Evolutionary conservation across 805 yeast genomes (phyloP).

Genomic region (Hemisphaericaspora nanyangensis): DNA sequence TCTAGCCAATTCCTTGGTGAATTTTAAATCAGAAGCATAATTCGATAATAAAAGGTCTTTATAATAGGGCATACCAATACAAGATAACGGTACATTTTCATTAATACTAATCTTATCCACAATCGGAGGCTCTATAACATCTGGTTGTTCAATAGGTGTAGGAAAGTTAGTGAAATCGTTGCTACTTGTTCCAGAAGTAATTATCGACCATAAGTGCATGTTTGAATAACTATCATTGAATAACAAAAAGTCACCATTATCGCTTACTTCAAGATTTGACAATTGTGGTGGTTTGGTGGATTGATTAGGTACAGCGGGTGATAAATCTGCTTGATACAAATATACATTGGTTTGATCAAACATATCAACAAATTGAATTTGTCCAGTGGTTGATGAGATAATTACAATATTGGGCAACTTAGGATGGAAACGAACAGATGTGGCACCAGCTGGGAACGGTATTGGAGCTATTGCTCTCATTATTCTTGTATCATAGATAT

Average conservation of each 20-base stretch:
- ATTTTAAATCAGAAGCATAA: slow-evolving; percentile 66
- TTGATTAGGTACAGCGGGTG: slow-evolving; percentile 8
- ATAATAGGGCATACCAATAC: slow-evolving; percentile 85
- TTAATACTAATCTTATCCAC: slow-evolving; percentile 24
- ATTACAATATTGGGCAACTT: slow-evolving; percentile 73
- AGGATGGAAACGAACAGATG: slow-evolving; percentile 81
- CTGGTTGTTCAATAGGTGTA: slow-evolving; percentile 51
- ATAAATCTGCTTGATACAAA: slow-evolving; percentile 63
- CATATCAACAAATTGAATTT: slow-evolving; percentile 80
- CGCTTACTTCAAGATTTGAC: slow-evolving; percentile 50
- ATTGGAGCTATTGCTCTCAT: slow-evolving; percentile 73
- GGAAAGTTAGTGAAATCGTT: slow-evolving; percentile 37
- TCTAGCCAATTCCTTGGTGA: slow-evolving; percentile 57
- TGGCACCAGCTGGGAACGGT: slow-evolving; percentile 87
- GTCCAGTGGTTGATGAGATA: slow-evolving; percentile 74
- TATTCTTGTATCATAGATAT: slow-evolving; percentile 73
- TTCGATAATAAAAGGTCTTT: slow-evolving; percentile 72
- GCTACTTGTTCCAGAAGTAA: slow-evolving; percentile 25
- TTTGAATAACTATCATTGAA: slow-evolving; percentile 62
- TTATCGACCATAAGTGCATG: slow-evolving; percentile 65
- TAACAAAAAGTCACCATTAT: slow-evolving; percentile 74
- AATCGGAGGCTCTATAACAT: slow-evolving; percentile 26
- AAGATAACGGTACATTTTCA: slow-evolving; percentile 55
- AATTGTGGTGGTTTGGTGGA: slow-evolving; percentile 21
- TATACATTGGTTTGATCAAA: slow-evolving; percentile 68